phyloP scores from a whole-genome alignment of 371 early-diverging fungal genomes.

The Mucor mucedo region DNA sequence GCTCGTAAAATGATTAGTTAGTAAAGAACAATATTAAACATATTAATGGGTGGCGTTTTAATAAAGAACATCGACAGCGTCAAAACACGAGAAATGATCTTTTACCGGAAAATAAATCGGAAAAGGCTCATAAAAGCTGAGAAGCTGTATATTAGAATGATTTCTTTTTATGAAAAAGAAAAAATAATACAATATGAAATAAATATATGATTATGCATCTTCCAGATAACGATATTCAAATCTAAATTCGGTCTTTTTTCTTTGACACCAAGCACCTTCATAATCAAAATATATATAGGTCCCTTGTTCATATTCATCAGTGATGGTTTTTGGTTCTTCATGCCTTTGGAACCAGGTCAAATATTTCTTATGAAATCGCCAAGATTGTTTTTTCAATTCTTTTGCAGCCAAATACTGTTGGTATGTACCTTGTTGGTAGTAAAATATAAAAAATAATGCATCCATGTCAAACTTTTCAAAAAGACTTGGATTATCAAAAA shows the following conservation, averaged over 20 bases:
- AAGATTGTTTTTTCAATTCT: slow-evolving; percentile 96
- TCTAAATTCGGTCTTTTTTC: slow-evolving; percentile 95
- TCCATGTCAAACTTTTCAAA: slow-evolving; percentile 96
- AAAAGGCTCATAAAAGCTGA: too few relatives aligned
- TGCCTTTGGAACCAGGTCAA: slow-evolving; percentile 99
- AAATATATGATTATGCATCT: slow-evolving; percentile 23
- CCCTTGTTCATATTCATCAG: slow-evolving; percentile 98
- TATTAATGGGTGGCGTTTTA: too few relatives aligned
- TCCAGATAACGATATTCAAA: slow-evolving; percentile 41
- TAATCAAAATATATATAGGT: slow-evolving; percentile 99
- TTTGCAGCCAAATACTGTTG: slow-evolving; percentile 97
- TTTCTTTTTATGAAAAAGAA: not conserved
- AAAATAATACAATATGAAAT: not conserved
- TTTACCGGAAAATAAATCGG: too few relatives aligned
- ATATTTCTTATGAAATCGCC: slow-evolving; percentile 99
- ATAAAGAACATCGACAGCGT: too few relatives aligned
- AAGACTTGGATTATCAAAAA: slow-evolving; percentile 82
- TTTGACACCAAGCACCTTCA: slow-evolving; percentile 97
- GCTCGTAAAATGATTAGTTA: too few relatives aligned
- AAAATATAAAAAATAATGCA: slow-evolving; percentile 98
- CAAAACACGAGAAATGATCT: too few relatives aligned
- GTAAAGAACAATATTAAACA: too few relatives aligned
- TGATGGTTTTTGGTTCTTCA: slow-evolving; percentile 97
- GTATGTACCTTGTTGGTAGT: slow-evolving; percentile 95
- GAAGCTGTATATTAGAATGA: too few relatives aligned